phyloP scores from a whole-genome alignment of 2,329 filamentous ascomycete species.

The Aspergillus costaricaensis region DNA sequence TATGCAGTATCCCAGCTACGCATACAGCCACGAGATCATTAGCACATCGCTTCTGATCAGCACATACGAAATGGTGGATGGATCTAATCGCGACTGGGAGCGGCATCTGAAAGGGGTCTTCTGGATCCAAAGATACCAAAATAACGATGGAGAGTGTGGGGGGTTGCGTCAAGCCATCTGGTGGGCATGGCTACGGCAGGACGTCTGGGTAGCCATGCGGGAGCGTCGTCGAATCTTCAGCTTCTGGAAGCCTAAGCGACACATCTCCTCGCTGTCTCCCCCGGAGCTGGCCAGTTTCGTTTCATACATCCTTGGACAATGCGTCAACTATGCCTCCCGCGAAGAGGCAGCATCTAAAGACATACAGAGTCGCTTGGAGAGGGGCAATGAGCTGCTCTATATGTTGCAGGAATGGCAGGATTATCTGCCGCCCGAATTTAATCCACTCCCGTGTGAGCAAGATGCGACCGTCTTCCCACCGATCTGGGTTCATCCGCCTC shows the following conservation, averaged over 20 bases:
- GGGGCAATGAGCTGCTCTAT: constrained; percentile 49
- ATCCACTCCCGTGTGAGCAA: constrained; percentile 39
- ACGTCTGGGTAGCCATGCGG: constrained; percentile 65
- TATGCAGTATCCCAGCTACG: constrained; percentile 60
- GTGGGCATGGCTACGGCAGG: constrained; percentile 69
- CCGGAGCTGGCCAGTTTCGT: constrained; percentile 58
- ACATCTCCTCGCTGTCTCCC: constrained; percentile 50
- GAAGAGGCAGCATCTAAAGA: constrained; percentile 50
- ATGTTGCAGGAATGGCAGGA: constrained; percentile 55
- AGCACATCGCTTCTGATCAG: constrained; percentile 63
- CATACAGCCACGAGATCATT: constrained; percentile 59
- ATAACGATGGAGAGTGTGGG: constrained; percentile 61
- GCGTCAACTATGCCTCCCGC: constrained; percentile 61
- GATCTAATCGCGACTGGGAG: constrained; percentile 60
- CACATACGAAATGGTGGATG: constrained; percentile 68
- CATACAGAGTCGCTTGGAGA: constrained; percentile 46
- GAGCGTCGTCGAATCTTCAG: constrained; percentile 59
- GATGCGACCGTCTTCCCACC: constrained; percentile 44
- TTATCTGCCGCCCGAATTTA: constrained; percentile 47
- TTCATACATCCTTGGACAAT: constrained; percentile 58
- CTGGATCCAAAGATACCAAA: constrained; percentile 65
- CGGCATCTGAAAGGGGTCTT: constrained; percentile 66
- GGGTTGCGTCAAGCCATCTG: constrained; percentile 61
- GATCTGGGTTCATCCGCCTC: constrained; percentile 55
- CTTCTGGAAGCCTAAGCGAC: constrained; percentile 59